Base-by-base conservation (phyloP, 345 rosid genomes). In the Camelina hispida region DNA sequence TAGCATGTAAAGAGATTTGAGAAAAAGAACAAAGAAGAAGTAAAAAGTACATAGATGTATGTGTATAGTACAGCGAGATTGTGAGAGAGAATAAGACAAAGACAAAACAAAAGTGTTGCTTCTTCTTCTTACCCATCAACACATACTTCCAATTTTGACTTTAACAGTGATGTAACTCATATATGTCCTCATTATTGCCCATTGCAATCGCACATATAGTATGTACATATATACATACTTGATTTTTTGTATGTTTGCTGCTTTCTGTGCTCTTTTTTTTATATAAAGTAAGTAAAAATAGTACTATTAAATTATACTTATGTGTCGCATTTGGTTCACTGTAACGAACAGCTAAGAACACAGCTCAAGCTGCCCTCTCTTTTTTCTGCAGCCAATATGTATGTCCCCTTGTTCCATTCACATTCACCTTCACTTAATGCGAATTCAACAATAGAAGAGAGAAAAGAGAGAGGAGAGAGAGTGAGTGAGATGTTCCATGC, bases 261-360 rank as follows among this genome's bases (percentile, higher is more conserved):
- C 34, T 57, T 58, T 22, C 50, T 66, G 16, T 56, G 32, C 59
- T 23, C 10, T 44, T 66, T 44, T n/a, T 48, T 22, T 44, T 5
- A 51, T 9, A 72, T 32, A 34, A 6, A 34, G 9, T 34, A 34
- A 7, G 7, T 11, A 35, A 23, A 23, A 56, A 66, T 58, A 37
- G n/a, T 46, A 44, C 35, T 56, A 70, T 46, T 77, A 43, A 77
- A 77, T 28, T 28, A 28, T 34, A 34, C 37, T 6, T 48, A 17
- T 77, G 66, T 70, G 66, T 70, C 17, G 65, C 64, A 62, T 59
- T 37, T 76, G 70, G 58, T 54, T 76, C 59, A 76, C 66, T 69
- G 80, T 57, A 37, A 32, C 44, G 13, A 34, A 76, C 80, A 69
- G 60, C 80, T 76, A 76, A 76, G 64, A 62, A 35, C 64, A 6